Base-by-base conservation (phyloP, 106 monocot genomes). In the Dendrobium officinale region DNA sequence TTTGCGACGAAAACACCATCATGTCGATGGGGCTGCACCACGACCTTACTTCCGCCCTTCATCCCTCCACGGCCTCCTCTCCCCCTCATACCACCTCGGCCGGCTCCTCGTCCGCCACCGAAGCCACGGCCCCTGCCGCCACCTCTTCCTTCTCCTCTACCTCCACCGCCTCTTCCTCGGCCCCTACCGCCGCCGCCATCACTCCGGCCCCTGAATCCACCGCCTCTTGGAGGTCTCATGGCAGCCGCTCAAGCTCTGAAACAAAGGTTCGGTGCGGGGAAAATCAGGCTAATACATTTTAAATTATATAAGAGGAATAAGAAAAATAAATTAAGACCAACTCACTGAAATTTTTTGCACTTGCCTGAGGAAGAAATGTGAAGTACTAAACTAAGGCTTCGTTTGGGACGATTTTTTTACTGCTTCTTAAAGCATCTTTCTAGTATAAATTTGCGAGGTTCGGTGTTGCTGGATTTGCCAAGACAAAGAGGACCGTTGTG, bases 1-100 rank as follows among this genome's bases (percentile, higher is more conserved):
- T 93, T 99, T 2, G 95, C 95, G 2, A 99, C 81, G 49, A 99
- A 99, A n/a, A 99, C 91, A 0, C 98, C 98, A 24, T 86, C 92
- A 73, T 91, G 93, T 49, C 91, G 89, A 67, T 99, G 98, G 0
- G 91, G 91, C 77, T 88, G 81, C 6, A 99, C 93, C 10, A 95
- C 85, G 7, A 95, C 95, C 88, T 81, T 95, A 73, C 91, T 93
- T 55, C 98, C 98, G 4, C 98, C 93, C 80, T 86, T 99, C 98
- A 99, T 99, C 10, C 98, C 98, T 7, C 92, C 92, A 42, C 98
- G 84, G 11, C 98, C 76, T 4, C 98, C 87, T 0, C 98, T 83
- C 4, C 94, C 77, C 1, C 95, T 44, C 6, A 88, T 77, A 0
- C 91, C 79, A 0, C 88, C 86, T 0, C 86, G 79, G 1, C 91